A percentile compares a stretch with the other conserved stretches of the same genome.
These are phyloP conservation scores for Amanita pseudoporphyria DNA, from an alignment of 768 basidiomycete genomes.

Conservation along the genomic window DNA sequence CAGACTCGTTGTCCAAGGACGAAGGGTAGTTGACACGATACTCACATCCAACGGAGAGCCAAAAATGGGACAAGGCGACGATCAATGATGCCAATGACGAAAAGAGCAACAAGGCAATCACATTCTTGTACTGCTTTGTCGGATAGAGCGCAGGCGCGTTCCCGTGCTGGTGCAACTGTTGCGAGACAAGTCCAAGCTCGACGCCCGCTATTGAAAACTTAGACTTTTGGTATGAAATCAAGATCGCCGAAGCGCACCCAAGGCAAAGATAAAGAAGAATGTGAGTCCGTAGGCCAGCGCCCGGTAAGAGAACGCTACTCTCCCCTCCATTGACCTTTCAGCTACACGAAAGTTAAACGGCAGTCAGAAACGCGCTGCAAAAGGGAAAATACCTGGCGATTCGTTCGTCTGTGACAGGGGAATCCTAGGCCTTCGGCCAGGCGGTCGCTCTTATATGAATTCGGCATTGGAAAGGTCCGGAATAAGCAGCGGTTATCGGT, in stretches of 20 bases:
- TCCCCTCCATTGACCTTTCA: background rate
- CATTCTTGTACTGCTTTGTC: constrained; percentile 20
- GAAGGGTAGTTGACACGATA: background rate
- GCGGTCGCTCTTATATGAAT: background rate
- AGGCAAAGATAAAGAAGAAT: constrained; percentile 18
- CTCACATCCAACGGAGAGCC: constrained; percentile 17
- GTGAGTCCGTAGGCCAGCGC: constrained; percentile 12
- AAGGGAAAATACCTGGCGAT: background rate
- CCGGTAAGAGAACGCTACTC: background rate
- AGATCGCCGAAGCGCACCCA: constrained; percentile 15
- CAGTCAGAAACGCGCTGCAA: background rate
- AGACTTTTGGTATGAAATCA: background rate
- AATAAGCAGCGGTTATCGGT: background rate
- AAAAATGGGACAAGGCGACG: constrained; percentile 17
- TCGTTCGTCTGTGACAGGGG: background rate
- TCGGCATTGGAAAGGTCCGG: background rate
- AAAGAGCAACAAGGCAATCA: constrained; percentile 20
- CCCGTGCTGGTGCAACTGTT: constrained; percentile 22
- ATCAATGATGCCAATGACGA: constrained; percentile 18
- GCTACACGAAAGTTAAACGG: background rate
- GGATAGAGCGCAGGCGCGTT: constrained; percentile 18
- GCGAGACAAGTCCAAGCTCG: constrained; percentile 21
- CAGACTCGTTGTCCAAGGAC: background rate
- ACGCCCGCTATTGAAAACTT: constrained; percentile 13
- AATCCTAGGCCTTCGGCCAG: background rate